Evolutionary conservation across 2,329 filamentous ascomycete species (phyloP), one percentile per base, ranked within the genome.

Genomic region (Trichoderma harzianum): DNA sequence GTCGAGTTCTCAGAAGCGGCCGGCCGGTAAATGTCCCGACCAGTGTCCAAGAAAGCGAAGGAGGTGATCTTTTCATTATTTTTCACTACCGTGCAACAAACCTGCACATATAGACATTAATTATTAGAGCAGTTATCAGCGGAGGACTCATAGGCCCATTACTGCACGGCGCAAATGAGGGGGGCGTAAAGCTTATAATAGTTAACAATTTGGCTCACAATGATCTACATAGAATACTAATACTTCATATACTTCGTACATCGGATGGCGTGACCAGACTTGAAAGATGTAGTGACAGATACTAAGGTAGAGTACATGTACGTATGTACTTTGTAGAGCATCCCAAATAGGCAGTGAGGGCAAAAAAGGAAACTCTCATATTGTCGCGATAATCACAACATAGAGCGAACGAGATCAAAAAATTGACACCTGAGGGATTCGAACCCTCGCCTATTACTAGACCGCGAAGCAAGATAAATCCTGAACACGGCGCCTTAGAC

Each of bases 371-470:
- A 53, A 53, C n/a, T 3, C 47, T 14, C 53, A 0, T 26, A 16
- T 30, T 26, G 14, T 28, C 11, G 16, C 3, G 11, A 21, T 5
- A 3, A 39, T 39, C 6, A 62, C 21, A 24, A 39, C 26, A 18
- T 4, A 36, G 39, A 18, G 34, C 16, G 28, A 5, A 5, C 71
- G 70, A 65, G 69, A 70, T 7, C 47, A 53, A 53, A 4, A 8
- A 60, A 65, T 78, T 78, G 76, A 78, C 76, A 77, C 76, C 76
- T 77, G 77, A 76, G 77, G 77, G 77, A 78, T 76, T 78, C 77
- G 77, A 78, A 78, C 77, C 77, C 76, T 76, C 77, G 77, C 77
- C 76, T 76, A 77, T 77, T 76, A 68, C 76, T 76, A 76, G 76
- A 77, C 76, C 74, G 76, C 76, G 74, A 75, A 69, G 55, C 70